A percentile compares a stretch with the other conserved stretches of the same genome.
These are phyloP conservation scores for Entophlyctis luteolus DNA, from an alignment of 192 early-diverging fungal genomes.

Conservation along the genomic window DNA sequence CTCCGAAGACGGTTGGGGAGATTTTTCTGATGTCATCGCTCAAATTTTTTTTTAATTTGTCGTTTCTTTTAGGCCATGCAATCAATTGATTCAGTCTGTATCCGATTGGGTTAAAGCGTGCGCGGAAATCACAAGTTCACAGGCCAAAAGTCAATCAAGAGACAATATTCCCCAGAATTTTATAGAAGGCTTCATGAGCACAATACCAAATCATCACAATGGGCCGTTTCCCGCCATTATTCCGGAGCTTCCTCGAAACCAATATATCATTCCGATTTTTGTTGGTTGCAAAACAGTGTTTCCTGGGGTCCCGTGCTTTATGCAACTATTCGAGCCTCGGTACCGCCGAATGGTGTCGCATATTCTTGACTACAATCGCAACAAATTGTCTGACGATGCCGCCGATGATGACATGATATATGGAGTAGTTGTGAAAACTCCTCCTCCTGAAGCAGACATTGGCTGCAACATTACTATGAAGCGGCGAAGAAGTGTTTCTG, in stretches of 20 bases:
- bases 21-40: neutral
- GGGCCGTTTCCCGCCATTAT: neutral
- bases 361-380: neutral
- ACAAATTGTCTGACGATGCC: neutral
- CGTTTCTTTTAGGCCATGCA: neutral
- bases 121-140: neutral
- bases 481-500: neutral
- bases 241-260: conserved; percentile 28
- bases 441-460: neutral
- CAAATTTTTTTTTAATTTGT: neutral
- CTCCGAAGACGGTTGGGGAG: neutral
- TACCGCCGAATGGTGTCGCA: conserved; percentile 56
- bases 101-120: conserved; percentile 1
- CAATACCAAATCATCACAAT: neutral
- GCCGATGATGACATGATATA: conserved; percentile 2
- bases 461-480: neutral
- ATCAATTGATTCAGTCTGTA: neutral
- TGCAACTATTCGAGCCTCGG: conserved; percentile 64
- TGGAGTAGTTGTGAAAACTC: conserved; percentile 9
- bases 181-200: neutral
- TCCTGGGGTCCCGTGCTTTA: conserved; percentile 54
- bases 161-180: neutral
- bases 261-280: conserved; percentile 54
- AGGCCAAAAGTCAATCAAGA: neutral
- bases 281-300: conserved; percentile 50